Conservation (phyloP, 352 stramenopile genomes). For the Globisporangium lucens region DNA sequence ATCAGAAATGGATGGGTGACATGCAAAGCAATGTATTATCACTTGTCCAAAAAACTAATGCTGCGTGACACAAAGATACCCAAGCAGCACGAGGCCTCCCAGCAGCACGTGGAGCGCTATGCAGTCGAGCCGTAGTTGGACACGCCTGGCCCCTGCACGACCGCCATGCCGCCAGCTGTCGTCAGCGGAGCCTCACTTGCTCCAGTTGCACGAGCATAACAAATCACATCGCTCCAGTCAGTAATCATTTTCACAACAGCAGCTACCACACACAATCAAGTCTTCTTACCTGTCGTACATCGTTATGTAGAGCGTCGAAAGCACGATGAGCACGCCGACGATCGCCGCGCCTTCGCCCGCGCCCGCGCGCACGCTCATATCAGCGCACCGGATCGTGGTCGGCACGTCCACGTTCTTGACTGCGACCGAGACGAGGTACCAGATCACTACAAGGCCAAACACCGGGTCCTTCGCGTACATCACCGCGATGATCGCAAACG, state of each 20-base stretch:
- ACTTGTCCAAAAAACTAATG: not conserved
- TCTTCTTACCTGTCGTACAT: conserved; percentile 54
- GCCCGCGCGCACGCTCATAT: conserved; percentile 59
- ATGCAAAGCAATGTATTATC: not conserved
- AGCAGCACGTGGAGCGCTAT: conserved; percentile 1
- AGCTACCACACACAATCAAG: not conserved
- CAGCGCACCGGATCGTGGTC: conserved; percentile 34
- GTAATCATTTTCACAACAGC: not conserved
- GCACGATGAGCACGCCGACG: conserved; percentile 46
- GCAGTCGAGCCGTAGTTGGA: conserved; percentile 22
- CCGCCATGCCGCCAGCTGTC: conserved; percentile 21
- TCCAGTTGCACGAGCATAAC: conserved; percentile 1
- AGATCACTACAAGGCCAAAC: conserved; percentile 57
- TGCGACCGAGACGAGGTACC: conserved; percentile 68
- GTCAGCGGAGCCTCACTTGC: conserved; percentile 9
- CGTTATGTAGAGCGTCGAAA: conserved; percentile 49
- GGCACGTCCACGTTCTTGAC: conserved; percentile 51
- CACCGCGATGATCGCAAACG: conserved; percentile 57
- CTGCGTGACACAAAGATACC: not conserved
- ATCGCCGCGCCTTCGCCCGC: conserved; percentile 57
- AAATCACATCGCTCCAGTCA: not conserved
- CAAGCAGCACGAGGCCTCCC: not conserved
- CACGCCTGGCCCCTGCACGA: conserved; percentile 12
- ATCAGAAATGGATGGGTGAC: not conserved
- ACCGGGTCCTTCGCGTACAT: conserved; percentile 62